phyloP scores from a whole-genome alignment of 352 stramenopile genomes.

The Thalassiosira ordinaria region DNA sequence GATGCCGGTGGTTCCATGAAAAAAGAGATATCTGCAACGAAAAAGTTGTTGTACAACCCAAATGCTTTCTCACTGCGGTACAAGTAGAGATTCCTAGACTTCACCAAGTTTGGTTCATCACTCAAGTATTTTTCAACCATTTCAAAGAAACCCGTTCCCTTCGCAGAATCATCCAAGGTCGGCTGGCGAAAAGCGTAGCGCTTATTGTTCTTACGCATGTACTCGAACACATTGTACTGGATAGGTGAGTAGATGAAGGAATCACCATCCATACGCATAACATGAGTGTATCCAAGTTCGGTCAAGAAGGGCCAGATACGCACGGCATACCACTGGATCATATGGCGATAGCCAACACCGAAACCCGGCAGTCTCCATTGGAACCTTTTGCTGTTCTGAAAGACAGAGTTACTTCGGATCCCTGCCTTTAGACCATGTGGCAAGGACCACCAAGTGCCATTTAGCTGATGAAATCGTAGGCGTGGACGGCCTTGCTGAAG shows the following conservation, averaged over 20 bases:
- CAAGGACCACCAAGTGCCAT: constrained; percentile 28
- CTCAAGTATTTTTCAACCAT: constrained; percentile 31
- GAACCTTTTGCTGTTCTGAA: too few relatives aligned
- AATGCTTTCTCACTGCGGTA: constrained; percentile 36
- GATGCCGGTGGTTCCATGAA: constrained; percentile 61
- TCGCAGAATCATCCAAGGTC: constrained; percentile 56
- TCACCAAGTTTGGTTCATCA: constrained; percentile 27
- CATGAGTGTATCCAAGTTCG: constrained; percentile 71
- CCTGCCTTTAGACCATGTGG: constrained; percentile 21
- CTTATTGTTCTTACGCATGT: constrained; percentile 66
- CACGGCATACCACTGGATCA: constrained; percentile 85
- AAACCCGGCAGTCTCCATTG: constrained; percentile 39
- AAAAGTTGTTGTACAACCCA: constrained; percentile 84
- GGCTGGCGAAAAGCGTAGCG: constrained; percentile 78
- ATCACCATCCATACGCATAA: constrained; percentile 86
- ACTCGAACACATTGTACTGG: constrained; percentile 85
- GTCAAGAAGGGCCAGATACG: constrained; percentile 76
- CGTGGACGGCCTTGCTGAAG: constrained; percentile 12
- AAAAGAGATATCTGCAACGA: constrained; percentile 69
- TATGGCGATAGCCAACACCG: constrained; percentile 68
- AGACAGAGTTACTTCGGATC: constrained; percentile 12
- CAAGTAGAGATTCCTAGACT: constrained; percentile 47
- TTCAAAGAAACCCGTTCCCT: constrained; percentile 35
- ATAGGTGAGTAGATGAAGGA: constrained; percentile 78
- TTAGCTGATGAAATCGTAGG: constrained; percentile 26